Evolutionary conservation across 108 stramenopile genomes (phyloP).

Genomic region (Fragilariopsis cylindrus): DNA sequence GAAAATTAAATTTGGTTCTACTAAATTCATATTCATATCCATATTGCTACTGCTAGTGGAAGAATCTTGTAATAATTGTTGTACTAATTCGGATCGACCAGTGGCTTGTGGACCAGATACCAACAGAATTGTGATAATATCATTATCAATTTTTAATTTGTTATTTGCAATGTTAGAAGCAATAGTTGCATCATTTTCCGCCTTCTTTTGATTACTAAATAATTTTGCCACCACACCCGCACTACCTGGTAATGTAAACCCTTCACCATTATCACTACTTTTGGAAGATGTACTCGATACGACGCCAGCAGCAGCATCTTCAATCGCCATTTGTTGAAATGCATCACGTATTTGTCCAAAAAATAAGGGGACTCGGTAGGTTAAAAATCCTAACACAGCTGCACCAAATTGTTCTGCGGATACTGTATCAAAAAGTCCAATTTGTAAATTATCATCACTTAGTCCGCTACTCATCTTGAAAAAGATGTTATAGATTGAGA

Average conservation of each 20-base stretch:
- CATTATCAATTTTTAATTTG: not conserved
- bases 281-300: no score
- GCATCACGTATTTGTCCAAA: constrained; percentile 60
- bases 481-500: constrained; percentile 59
- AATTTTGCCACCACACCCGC: constrained; percentile 50
- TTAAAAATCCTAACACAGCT: constrained; percentile 76
- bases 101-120: constrained; percentile 80
- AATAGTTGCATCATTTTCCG: constrained; percentile 24
- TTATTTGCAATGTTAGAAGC: constrained; percentile 17
- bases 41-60: constrained; percentile 23
- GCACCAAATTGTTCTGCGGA: constrained; percentile 75
- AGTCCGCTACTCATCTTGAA: constrained; percentile 49
- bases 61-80: constrained; percentile 50
- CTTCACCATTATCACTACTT: constrained; percentile 3
- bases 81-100: constrained; percentile 71
- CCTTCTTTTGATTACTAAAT: constrained; percentile 21
- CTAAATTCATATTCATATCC: not conserved
- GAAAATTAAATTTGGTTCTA: constrained; percentile 46
- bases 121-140: constrained; percentile 51
- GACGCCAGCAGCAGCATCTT: not conserved
- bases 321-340: constrained; percentile 25
- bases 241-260: constrained; percentile 51
- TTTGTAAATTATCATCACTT: no score
- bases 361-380: constrained; percentile 82
- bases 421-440: constrained; percentile 42